Percentiles rank a stretch among this genome's conserved stretches.
phyloP scores from a whole-genome alignment of 805 yeast species.

The Cyberlindnera japonica region DNA sequence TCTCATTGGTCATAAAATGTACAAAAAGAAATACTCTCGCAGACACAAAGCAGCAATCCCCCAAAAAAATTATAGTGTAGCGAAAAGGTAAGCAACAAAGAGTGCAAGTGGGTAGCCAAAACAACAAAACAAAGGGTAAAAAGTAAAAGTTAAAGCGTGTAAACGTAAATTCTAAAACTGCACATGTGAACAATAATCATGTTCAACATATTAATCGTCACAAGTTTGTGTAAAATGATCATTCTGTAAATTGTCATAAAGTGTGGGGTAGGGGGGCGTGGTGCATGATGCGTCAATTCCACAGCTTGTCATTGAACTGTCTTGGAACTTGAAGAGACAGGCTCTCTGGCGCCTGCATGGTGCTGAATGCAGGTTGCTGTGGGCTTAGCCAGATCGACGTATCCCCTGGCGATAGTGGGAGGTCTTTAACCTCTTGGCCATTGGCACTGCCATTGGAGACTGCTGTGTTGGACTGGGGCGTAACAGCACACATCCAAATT shows the following conservation, averaged over 20 bases:
- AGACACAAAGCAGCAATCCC: too few species aligned
- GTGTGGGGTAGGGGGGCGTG: background rate
- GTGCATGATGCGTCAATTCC: conserved; percentile 4
- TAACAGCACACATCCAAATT: conserved; percentile 80
- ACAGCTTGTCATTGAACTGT: conserved; percentile 15
- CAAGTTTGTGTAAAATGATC: background rate
- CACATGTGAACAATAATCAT: background rate
- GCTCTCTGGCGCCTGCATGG: background rate
- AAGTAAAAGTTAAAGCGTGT: background rate
- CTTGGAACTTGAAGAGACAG: conserved; percentile 16
- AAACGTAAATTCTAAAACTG: background rate
- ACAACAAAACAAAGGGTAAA: too few species aligned
- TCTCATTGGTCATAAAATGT: too few species aligned
- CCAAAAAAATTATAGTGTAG: background rate
- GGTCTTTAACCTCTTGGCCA: background rate
- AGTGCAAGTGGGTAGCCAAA: background rate
- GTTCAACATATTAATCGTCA: too few species aligned
- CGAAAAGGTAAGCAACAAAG: background rate
- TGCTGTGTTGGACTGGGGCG: conserved; percentile 3
- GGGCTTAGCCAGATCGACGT: conserved; percentile 4
- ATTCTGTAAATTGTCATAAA: background rate
- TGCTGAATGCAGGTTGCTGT: background rate
- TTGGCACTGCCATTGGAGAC: background rate
- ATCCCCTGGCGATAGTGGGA: conserved; percentile 2
- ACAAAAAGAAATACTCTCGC: too few species aligned